Evolutionary conservation across 768 basidiomycete species (phyloP).

Genomic region (Pleurotus eryngii): DNA sequence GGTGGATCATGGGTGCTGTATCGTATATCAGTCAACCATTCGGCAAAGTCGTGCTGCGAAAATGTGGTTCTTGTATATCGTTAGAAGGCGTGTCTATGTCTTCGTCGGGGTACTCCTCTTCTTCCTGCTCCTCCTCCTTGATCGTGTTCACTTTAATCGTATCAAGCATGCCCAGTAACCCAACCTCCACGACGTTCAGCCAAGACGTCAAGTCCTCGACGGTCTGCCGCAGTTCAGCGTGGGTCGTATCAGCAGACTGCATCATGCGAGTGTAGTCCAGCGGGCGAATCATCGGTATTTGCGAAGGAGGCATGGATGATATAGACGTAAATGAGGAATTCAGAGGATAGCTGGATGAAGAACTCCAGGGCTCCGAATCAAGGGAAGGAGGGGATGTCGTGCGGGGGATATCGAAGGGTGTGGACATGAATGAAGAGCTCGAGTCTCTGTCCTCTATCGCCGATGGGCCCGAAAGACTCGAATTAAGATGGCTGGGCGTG

Average conservation of each 20-base stretch:
- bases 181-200: constrained; percentile 71
- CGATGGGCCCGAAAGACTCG: constrained; percentile 16
- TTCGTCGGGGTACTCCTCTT: constrained; percentile 24
- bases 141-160: constrained; percentile 48
- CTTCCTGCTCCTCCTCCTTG: constrained; percentile 59
- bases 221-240: constrained; percentile 66
- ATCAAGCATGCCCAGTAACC: constrained; percentile 66
- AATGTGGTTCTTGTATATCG: not conserved
- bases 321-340: constrained; percentile 29
- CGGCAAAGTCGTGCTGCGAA: constrained; percentile 1
- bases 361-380: constrained; percentile 18
- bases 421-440: not conserved
- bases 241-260: constrained; percentile 54
- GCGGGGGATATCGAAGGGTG: constrained; percentile 28
- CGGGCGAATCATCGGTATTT: constrained; percentile 52
- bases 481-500: constrained; percentile 36
- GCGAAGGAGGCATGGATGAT: constrained; percentile 18
- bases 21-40: not conserved
- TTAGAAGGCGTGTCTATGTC: not conserved
- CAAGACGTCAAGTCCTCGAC: constrained; percentile 76
- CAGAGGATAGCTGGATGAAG: constrained; percentile 24
- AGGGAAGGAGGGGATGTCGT: constrained; percentile 28
- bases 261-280: constrained; percentile 62
- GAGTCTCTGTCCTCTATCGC: constrained; percentile 13
- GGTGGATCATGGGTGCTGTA: too few species aligned